These are phyloP conservation scores for Fusarium nematophilum DNA, from an alignment of 2,329 filamentous ascomycete genomes.

Conservation along the genomic window DNA sequence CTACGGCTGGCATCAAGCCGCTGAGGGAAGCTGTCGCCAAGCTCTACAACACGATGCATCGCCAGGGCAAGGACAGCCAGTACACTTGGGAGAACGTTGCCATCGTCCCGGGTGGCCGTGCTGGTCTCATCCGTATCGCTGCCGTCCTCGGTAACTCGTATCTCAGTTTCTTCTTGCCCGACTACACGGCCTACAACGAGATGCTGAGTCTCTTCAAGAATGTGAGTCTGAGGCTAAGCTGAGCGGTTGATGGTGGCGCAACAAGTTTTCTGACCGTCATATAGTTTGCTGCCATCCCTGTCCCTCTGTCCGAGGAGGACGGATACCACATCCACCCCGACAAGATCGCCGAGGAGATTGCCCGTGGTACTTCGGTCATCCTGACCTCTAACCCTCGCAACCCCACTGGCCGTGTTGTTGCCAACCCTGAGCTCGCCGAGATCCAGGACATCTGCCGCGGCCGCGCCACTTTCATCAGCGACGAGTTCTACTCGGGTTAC, in stretches of 20 bases:
- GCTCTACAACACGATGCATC: conserved; percentile 93
- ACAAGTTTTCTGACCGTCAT: conserved; percentile 16
- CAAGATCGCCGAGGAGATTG: conserved; percentile 92
- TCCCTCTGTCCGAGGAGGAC: conserved; percentile 85
- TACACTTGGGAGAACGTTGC: conserved; percentile 99
- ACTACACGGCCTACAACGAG: conserved; percentile 98
- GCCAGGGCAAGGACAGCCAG: conserved; percentile 85
- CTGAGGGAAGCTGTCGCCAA: conserved; percentile 89
- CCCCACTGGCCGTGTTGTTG: conserved; percentile 88
- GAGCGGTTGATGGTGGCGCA: no score
- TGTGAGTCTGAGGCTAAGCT: conserved; percentile 57
- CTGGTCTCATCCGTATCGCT: conserved; percentile 93
- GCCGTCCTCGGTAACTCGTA: conserved; percentile 94
- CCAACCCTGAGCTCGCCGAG: conserved; percentile 84
- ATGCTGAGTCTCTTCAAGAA: conserved; percentile 97
- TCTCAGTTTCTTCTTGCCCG: conserved; percentile 91
- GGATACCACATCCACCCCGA: conserved; percentile 93
- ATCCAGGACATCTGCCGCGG: conserved; percentile 95
- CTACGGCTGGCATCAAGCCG: conserved; percentile 93
- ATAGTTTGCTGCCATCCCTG: conserved; percentile 86
- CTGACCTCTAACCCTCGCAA: conserved; percentile 96
- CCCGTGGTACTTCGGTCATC: conserved; percentile 87
- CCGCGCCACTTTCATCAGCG: conserved; percentile 90
- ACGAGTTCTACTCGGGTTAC: conserved; percentile 97
- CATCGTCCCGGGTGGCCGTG: conserved; percentile 93